Evolutionary conservation across 2,329 filamentous ascomycete genomes (phyloP).

Genomic region (Aspergillus neotritici): DNA sequence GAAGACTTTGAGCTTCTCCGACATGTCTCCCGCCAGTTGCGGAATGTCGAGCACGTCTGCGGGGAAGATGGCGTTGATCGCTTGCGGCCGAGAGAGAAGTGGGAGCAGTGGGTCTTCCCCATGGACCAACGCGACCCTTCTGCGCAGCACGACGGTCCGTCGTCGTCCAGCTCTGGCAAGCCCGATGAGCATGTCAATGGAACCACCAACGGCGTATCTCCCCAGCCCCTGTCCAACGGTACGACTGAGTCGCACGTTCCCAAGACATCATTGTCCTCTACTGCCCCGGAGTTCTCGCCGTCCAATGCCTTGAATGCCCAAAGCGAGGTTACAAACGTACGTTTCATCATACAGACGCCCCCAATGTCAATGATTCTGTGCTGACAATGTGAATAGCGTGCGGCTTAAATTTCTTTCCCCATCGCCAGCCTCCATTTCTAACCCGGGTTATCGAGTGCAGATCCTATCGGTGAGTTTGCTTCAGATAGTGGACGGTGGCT

Average conservation of each 20-base stretch:
- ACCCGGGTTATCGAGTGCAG: too few relatives aligned
- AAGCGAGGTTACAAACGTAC: conserved; percentile 36
- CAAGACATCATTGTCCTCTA: conserved; percentile 55
- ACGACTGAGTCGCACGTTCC: conserved; percentile 29
- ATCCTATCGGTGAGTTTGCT: too few relatives aligned
- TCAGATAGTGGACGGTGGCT: too few relatives aligned
- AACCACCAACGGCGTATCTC: conserved; percentile 27
- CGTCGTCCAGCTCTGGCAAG: conserved; percentile 22
- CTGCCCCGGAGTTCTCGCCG: conserved; percentile 59
- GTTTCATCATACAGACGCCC: conserved; percentile 28
- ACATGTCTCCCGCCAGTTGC: conserved; percentile 66
- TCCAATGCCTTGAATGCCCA: conserved; percentile 25
- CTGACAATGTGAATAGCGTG: too few relatives aligned
- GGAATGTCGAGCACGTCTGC: conserved; percentile 65
- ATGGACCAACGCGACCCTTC: conserved; percentile 65
- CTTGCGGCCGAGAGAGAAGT: conserved; percentile 67
- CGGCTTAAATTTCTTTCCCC: too few relatives aligned
- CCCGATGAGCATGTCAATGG: conserved; percentile 36
- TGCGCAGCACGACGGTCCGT: conserved; percentile 68
- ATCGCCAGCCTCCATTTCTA: too few relatives aligned
- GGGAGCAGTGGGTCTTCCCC: conserved; percentile 73
- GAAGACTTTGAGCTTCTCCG: conserved; percentile 69
- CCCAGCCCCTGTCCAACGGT: conserved; percentile 37
- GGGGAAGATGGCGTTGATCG: conserved; percentile 74
- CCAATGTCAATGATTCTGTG: conserved; percentile 12